These are phyloP conservation scores for Candida sojae DNA, from an alignment of 1,139 yeast genomes.

Conservation along the genomic window DNA sequence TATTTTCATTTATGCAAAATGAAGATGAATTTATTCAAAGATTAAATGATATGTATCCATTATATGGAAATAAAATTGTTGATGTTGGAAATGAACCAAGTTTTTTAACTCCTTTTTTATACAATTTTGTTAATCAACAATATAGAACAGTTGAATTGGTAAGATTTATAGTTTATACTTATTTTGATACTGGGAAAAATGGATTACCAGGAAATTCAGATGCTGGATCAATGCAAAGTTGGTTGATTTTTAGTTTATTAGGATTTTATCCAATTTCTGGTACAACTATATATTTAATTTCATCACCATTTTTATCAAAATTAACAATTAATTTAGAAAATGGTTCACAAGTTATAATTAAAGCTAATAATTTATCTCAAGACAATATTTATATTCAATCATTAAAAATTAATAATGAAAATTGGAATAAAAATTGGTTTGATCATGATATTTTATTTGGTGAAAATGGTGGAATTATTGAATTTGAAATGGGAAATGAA, in stretches of 20 bases:
- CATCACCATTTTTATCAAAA: constrained; percentile 33
- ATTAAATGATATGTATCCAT: constrained; percentile 37
- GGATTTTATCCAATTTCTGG: constrained; percentile 42
- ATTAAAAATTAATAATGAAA: constrained; percentile 29
- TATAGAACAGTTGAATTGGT: constrained; percentile 33
- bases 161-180: constrained; percentile 27
- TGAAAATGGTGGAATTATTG: constrained; percentile 26
- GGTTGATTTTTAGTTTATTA: constrained; percentile 34
- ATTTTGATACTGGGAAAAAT: constrained; percentile 22
- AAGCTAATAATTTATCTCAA: constrained; percentile 24
- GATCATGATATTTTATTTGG: constrained; percentile 32
- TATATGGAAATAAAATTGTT: constrained; percentile 28
- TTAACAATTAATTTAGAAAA: constrained; percentile 25
- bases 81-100: constrained; percentile 40
- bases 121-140: constrained; percentile 29
- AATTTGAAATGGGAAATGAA: constrained; percentile 26
- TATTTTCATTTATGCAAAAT: constrained; percentile 19
- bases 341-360: constrained; percentile 25
- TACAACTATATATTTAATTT: constrained; percentile 34
- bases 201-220: constrained; percentile 41
- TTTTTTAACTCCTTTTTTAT: constrained; percentile 33
- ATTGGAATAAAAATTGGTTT: constrained; percentile 32
- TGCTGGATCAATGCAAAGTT: constrained; percentile 43
- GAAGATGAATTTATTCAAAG: constrained; percentile 27
- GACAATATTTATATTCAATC: constrained; percentile 26